Evolutionary conservation across 352 stramenopile genomes (phyloP), one percentile per base, ranked within the genome.

Genomic region (Sclerospora graminicola): DNA sequence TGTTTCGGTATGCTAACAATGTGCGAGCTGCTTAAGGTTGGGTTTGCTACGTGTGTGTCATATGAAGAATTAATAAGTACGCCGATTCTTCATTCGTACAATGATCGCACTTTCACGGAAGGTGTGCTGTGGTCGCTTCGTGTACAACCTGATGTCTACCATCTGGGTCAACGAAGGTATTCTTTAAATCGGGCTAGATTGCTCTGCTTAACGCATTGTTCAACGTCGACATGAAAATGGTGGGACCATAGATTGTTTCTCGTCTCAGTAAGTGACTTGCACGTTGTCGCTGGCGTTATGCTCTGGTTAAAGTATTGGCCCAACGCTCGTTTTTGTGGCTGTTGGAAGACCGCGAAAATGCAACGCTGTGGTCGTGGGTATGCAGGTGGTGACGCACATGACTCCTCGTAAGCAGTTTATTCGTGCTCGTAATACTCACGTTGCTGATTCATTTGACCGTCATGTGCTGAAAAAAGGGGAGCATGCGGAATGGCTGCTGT

Each of bases 121-220:
- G 85, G 82, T 8, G 79, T 96, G 18, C 54, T 96, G 21, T 96
- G 82, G 81, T 89, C 84, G n/a, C 95, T 96, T 67, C 80, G 80
- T 34, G 80, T 96, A 13, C 73, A 89, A 31, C 57, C 69, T 2
- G 78, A 92, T 30, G 77, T 77, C 13, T 96, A 95, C 59, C 78
- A 75, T 36, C 69, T 95, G 6, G 85, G 85, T 55, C 72, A 74
- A 95, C 85, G 8, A 88, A 89, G 54, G 81, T 95, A 15, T 95
- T 96, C 60, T 95, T 96, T 62, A 92, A 91, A 66, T 90, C 84
- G 11, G 85, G 85, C 49, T 89, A 94, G 57, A 95, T 96, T 48
- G 80, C 84, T 31, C 63, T 88, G 5, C 55, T 96, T 4, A 77
- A 95, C 41, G 81, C 82, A 4, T 60, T 95, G 11, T 58, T 95